Evolutionary conservation across 2,329 filamentous ascomycete genomes (phyloP).

Genomic region (Colletotrichum endophyticum): DNA sequence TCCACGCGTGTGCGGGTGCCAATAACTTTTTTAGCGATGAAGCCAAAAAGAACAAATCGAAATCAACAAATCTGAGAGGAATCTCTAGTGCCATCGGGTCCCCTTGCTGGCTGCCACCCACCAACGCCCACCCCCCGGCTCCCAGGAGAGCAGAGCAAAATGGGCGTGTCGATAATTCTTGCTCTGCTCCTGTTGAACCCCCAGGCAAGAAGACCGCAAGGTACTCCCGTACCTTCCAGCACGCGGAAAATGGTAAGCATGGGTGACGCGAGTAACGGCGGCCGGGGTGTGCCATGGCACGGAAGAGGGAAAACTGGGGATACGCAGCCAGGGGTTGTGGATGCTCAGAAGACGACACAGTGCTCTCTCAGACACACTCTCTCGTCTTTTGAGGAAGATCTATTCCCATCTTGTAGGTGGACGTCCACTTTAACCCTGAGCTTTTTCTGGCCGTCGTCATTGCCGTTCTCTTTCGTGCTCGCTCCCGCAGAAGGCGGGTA

Average conservation of each 20-base stretch:
- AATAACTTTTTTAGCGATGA: neutral
- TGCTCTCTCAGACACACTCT: neutral
- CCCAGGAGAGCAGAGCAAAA: neutral
- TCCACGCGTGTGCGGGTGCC: neutral
- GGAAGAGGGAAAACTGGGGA: slow-evolving; percentile 3
- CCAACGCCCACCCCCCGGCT: neutral
- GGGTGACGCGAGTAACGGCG: slow-evolving; percentile 4
- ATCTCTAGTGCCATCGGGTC: slow-evolving; percentile 6
- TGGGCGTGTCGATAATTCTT: neutral
- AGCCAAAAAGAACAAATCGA: neutral
- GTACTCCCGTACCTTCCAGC: neutral
- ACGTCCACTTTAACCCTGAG: neutral
- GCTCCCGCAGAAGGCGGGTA: neutral
- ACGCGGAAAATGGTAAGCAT: slow-evolving; percentile 2
- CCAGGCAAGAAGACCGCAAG: neutral
- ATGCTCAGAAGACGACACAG: neutral
- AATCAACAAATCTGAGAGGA: neutral
- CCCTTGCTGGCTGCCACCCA: neutral
- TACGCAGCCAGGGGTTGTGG: neutral
- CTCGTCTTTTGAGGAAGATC: neutral
- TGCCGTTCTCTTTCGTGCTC: neutral
- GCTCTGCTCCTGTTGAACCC: neutral
- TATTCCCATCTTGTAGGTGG: neutral
- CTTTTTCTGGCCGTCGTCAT: neutral
- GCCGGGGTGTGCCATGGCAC: slow-evolving; percentile 5